Evolutionary conservation across 2,329 filamentous ascomycete genomes (phyloP), one percentile per base, ranked within the genome.

Genomic region (Aspergillus tanneri): DNA sequence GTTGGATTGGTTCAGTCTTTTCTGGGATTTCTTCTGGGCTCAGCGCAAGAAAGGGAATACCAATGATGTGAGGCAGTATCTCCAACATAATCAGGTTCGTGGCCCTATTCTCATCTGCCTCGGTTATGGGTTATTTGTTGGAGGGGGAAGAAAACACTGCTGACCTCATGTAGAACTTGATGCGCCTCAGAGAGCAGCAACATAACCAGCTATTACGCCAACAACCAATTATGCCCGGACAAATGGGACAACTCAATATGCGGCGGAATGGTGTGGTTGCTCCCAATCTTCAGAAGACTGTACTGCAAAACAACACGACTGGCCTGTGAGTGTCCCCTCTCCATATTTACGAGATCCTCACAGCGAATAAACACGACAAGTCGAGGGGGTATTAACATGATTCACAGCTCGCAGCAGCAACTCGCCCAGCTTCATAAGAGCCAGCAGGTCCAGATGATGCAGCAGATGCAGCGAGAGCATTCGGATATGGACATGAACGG

Each of bases 1-100:
- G n/a, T 87, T 90, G 59, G 93, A 97, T 64, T 99, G 93, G 93
- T 99, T 95, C 76, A 89, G 86, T 64, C 81, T 96, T 43, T 99
- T 99, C 70, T 97, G 90, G 90, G 93, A 99, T 63, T 90, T 97
- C 60, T 95, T 88, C 71, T 84, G 84, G 64, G 89, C 90, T 47
- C 88, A 92, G 66, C 87, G 89, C 63, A 82, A 79, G 62, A 85
- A 84, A 68, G 82, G 81, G 46, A 79, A 79, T 47, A 84, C 78
- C 64, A 71, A 75, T 21, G 80, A 81, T 50, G 85, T 89, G 38
- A 80, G 80, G 54, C 84, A 88, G 74, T 96, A 95, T 69, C 82
- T 95, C 49, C 74, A 80, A 50, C 88, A 95, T 64, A 90, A 86
- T 54, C 88, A 95, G 80, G 91, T 95, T 58, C 24, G 52, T 58